These are phyloP conservation scores for Phlyctochytrium arcticum DNA, from an alignment of 192 early-diverging fungal genomes.

Conservation along the genomic window DNA sequence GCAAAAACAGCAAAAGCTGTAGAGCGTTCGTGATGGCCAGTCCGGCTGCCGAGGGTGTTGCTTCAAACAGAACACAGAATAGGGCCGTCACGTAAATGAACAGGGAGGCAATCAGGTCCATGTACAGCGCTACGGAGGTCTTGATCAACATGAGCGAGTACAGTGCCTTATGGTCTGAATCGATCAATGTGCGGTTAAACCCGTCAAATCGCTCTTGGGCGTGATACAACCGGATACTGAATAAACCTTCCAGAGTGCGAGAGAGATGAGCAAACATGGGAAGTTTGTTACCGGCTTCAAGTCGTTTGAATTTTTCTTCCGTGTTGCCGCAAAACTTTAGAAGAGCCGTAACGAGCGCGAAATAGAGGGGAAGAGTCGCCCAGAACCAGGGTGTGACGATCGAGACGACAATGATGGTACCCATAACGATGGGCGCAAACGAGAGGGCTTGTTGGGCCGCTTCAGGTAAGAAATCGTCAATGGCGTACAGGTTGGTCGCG, in stretches of 20 bases:
- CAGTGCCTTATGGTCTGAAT: slow-evolving; percentile 65
- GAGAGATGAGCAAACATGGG: slow-evolving; percentile 72
- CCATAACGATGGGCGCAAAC: slow-evolving; percentile 39
- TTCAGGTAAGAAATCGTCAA: slow-evolving; percentile 61
- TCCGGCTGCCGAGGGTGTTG: slow-evolving; percentile 42
- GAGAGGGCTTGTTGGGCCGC: slow-evolving; percentile 34
- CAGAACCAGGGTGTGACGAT: slow-evolving; percentile 55
- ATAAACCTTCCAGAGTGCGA: slow-evolving; percentile 66
- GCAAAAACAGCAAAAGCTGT: slow-evolving; percentile 64
- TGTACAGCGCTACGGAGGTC: slow-evolving; percentile 42
- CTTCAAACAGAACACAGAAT: slow-evolving; percentile 29
- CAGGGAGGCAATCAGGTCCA: slow-evolving; percentile 60
- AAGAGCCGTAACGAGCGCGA: slow-evolving; percentile 2
- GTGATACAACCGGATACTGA: slow-evolving; percentile 65
- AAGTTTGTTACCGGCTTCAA: slow-evolving; percentile 64
- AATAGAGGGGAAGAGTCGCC: slow-evolving; percentile 41
- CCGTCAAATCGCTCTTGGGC: slow-evolving; percentile 57
- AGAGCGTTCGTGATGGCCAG: slow-evolving; percentile 63
- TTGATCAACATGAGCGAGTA: slow-evolving; percentile 65
- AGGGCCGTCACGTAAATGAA: slow-evolving; percentile 63
- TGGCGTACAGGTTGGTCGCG: slow-evolving; percentile 58
- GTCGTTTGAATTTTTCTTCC: slow-evolving; percentile 51
- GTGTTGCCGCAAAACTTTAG: slow-evolving; percentile 24
- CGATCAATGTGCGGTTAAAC: slow-evolving; percentile 58
- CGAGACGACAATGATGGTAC: slow-evolving; percentile 49